Evolutionary conservation across 176 grass and related monocot genomes (phyloP).

Genomic region (Saccharum spontaneum): DNA sequence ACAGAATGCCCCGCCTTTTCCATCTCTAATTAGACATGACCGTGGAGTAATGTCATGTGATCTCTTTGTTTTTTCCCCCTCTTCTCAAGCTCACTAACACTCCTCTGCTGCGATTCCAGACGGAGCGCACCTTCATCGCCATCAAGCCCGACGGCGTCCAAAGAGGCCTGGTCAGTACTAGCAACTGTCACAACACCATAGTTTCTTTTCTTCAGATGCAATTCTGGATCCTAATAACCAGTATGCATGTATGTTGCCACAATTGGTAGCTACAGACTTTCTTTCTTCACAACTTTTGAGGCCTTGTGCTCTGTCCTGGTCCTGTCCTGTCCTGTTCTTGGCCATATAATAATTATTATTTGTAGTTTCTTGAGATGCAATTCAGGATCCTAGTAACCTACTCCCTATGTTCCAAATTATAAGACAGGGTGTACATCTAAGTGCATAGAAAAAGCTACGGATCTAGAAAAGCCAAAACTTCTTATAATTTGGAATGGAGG

Average conservation of each 20-base stretch:
- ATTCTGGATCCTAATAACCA: background rate
- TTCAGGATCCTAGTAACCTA: background rate
- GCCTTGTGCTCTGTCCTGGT: background rate
- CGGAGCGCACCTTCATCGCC: slow-evolving; percentile 91
- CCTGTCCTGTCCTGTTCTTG: background rate
- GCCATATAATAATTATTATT: background rate
- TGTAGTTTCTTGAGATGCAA: background rate
- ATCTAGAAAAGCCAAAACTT: too few relatives aligned
- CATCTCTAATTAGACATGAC: background rate
- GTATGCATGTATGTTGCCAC: background rate
- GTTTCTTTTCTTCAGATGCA: background rate
- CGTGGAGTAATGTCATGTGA: background rate
- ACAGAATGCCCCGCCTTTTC: background rate
- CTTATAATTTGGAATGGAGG: too few relatives aligned
- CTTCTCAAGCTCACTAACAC: background rate
- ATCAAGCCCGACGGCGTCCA: slow-evolving; percentile 98
- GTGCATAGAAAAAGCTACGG: background rate
- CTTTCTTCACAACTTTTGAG: slow-evolving; percentile 3
- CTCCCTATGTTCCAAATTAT: background rate
- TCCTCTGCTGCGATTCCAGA: slow-evolving; percentile 29
- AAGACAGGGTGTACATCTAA: background rate
- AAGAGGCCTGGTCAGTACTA: slow-evolving; percentile 73
- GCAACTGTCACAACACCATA: background rate
- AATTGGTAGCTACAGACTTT: background rate
- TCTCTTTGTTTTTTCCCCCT: background rate